These are phyloP conservation scores for Cardiosporidium cionae DNA, from an alignment of 169 alveolate genomes.

Conservation along the genomic window DNA sequence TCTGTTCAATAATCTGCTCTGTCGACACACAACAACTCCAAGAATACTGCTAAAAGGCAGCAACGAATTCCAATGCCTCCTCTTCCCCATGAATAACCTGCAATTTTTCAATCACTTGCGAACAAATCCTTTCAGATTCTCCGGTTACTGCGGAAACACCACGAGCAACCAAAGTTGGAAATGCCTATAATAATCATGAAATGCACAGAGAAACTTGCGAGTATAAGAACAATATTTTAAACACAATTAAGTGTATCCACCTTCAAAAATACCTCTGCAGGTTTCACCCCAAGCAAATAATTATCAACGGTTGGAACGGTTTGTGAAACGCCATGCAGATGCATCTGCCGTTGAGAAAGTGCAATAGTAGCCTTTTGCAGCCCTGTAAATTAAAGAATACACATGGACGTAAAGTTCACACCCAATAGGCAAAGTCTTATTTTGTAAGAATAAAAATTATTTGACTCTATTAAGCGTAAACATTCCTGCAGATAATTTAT, in stretches of 20 bases:
- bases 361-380: not conserved
- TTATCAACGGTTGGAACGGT: no score
- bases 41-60: not conserved
- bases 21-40: not conserved
- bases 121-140: not conserved
- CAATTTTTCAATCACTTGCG: not conserved
- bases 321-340: no score
- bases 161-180: not conserved
- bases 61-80: no score
- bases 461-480: not conserved
- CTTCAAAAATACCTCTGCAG: no score
- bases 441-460: no score
- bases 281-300: no score
- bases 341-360: not conserved
- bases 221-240: no score
- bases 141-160: not conserved
- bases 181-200: not conserved
- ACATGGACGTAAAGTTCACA: not conserved
- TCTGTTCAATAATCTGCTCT: no score
- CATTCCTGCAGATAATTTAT: not conserved
- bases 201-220: no score
- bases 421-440: no score
- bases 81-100: not conserved
- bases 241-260: no score
- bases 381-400: not conserved